A percentile compares a stretch with the other conserved stretches of the same genome.
Conservation (phyloP, 345 rosid species). For the Salix arbutifolia region DNA sequence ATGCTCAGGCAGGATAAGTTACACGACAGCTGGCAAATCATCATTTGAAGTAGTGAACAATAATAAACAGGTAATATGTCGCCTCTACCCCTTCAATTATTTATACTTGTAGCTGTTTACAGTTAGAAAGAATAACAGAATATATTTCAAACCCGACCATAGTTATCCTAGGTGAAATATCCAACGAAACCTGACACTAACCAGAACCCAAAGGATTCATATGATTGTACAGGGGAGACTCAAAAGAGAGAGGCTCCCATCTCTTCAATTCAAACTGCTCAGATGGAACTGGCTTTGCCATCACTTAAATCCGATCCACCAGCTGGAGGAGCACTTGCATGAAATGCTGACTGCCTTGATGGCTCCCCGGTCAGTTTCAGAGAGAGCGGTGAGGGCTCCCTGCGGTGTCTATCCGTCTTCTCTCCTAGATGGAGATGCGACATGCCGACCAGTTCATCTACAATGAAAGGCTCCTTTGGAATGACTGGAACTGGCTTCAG, state of each 20-base stretch:
- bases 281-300: constrained; percentile 58
- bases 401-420: constrained; percentile 32
- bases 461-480: constrained; percentile 66
- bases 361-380: constrained; percentile 67
- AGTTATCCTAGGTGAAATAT: constrained; percentile 18
- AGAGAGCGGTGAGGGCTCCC: constrained; percentile 61
- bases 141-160: constrained; percentile 15
- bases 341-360: constrained; percentile 77
- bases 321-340: constrained; percentile 55
- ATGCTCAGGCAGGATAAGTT: neutral
- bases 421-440: constrained; percentile 71
- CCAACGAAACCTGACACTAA: constrained; percentile 7
- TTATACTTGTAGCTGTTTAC: constrained; percentile 24
- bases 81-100: constrained; percentile 24
- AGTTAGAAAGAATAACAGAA: constrained; percentile 32
- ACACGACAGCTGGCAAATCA: neutral
- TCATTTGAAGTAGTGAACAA: neutral
- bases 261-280: constrained; percentile 43
- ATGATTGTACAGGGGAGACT: constrained; percentile 7
- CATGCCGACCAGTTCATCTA: constrained; percentile 74
- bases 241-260: neutral
- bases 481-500: constrained; percentile 68
- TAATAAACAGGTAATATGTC: neutral
- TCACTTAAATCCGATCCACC: constrained; percentile 46
- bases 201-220: neutral